phyloP scores from a whole-genome alignment of 257 asterid genomes.

The Nicotiana paniculata region DNA sequence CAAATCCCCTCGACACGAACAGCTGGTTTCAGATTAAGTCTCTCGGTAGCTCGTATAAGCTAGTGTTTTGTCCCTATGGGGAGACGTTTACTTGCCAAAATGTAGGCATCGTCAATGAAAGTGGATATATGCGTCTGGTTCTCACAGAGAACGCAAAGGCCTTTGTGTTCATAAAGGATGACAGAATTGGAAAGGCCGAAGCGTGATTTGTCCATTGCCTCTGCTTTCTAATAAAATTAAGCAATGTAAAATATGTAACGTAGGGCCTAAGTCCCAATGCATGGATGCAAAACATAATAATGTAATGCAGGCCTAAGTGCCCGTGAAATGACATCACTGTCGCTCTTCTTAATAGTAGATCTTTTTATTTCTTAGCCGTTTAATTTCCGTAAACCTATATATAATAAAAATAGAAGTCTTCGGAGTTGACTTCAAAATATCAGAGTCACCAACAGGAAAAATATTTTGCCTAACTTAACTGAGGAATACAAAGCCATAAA shows the following conservation, averaged over 20 bases:
- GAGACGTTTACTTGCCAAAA: not conserved
- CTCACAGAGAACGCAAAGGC: not conserved
- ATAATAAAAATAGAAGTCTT: too few relatives aligned
- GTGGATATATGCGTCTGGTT: not conserved
- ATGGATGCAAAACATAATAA: not conserved
- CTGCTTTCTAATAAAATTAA: not conserved
- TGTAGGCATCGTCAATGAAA: not conserved
- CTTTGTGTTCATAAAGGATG: not conserved
- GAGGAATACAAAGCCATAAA: too few relatives aligned
- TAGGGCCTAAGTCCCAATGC: not conserved
- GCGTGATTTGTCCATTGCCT: not conserved
- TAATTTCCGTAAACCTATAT: too few relatives aligned
- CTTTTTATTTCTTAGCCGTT: too few relatives aligned
- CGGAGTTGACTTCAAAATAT: too few relatives aligned
- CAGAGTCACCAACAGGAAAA: too few relatives aligned
- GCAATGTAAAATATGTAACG: not conserved
- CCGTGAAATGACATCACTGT: too few relatives aligned
- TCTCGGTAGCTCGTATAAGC: not conserved
- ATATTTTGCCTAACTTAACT: too few relatives aligned
- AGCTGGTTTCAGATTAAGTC: not conserved
- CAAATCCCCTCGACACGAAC: not conserved
- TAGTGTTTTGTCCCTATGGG: not conserved
- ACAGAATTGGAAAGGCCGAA: not conserved
- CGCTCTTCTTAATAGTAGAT: too few relatives aligned
- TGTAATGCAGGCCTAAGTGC: not conserved